Base-by-base conservation (phyloP, 108 stramenopile genomes). In the Bacterosira constricta region DNA sequence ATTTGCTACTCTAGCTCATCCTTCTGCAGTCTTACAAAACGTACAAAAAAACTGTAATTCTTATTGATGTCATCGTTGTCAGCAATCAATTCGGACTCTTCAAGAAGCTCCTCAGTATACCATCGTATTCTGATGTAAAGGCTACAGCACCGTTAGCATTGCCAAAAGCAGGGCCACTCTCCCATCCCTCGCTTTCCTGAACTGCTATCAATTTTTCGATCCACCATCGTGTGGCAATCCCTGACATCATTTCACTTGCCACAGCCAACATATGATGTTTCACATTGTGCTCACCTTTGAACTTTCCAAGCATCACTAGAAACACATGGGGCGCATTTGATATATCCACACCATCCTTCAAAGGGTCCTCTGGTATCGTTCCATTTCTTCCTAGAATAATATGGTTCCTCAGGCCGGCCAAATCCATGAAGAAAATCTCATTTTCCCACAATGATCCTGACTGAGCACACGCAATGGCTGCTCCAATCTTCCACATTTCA, bases 261-360 rank as follows among this genome's bases (percentile, higher is more conserved):
- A 67, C 17, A 2, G 36, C 7, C 6, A 67, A 3, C 13, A 52
- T 34, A 39, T 67, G 66, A 6, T 67, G 7, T 9, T 38, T 3
- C 13, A 26, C 36, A 4, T 66, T 55, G 1, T 5, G 25, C 31
- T 66, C 47, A 9, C 55, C 55, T 25, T 75, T 75, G 66, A 75
- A 67, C 18, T 57, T 30, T 32, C 74, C 74, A 6, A 60, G 21
- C 8, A 77, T 31, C n/a, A 35, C n/a, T 1, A 77, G 41, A 23
- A 44, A 37, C 2, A 77, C 61, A 15, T 64, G 62, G 3, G 56
- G 69, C 15, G 45, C 57, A 17, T n/a, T 31, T 15, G 50, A 25
- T 4, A 51, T 18, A 23, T 51, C 50, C 18, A 34, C 35, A 8
- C 41, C 31, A 2, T 2, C 23, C 18, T 46, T 59, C n/a, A 69